phyloP scores from a whole-genome alignment of 495 filamentous ascomycete species.

The Penicillium silybi region DNA sequence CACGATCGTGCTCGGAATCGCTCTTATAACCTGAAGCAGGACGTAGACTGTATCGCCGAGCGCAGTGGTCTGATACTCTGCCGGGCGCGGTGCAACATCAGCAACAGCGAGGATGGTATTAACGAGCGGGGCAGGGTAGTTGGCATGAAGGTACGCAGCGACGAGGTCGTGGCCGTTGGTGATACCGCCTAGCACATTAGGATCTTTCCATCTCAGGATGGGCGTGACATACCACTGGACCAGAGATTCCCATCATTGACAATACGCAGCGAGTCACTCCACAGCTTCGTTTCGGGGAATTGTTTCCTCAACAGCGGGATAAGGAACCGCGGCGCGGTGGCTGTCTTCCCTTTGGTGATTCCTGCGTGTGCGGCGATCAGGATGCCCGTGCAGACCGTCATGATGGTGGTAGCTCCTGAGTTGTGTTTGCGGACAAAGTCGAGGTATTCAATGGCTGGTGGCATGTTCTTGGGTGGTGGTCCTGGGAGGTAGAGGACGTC shows the following conservation, averaged over 20 bases:
- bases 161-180: constrained; percentile 63
- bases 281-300: constrained; percentile 39
- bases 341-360: constrained; percentile 42
- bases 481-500: constrained; percentile 53
- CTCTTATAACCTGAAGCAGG: constrained; percentile 15
- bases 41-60: constrained; percentile 9
- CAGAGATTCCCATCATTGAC: constrained; percentile 57
- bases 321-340: constrained; percentile 50
- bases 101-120: constrained; percentile 47
- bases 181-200: constrained; percentile 44
- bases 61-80: constrained; percentile 31
- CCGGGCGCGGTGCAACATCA: constrained; percentile 47
- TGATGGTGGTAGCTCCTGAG: constrained; percentile 36
- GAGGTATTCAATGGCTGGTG: constrained; percentile 27
- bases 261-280: constrained; percentile 46
- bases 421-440: constrained; percentile 46
- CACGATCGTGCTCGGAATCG: constrained; percentile 11
- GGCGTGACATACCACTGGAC: constrained; percentile 50
- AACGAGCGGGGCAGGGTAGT: constrained; percentile 43
- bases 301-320: constrained; percentile 38
- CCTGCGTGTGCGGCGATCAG: constrained; percentile 47
- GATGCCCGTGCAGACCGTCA: constrained; percentile 54
- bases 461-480: constrained; percentile 36
- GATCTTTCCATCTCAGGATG: not conserved
- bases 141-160: constrained; percentile 47